Evolutionary conservation across 306 rosid species (phyloP), one percentile per base, ranked within the genome.

Genomic region (Fagus sylvatica): DNA sequence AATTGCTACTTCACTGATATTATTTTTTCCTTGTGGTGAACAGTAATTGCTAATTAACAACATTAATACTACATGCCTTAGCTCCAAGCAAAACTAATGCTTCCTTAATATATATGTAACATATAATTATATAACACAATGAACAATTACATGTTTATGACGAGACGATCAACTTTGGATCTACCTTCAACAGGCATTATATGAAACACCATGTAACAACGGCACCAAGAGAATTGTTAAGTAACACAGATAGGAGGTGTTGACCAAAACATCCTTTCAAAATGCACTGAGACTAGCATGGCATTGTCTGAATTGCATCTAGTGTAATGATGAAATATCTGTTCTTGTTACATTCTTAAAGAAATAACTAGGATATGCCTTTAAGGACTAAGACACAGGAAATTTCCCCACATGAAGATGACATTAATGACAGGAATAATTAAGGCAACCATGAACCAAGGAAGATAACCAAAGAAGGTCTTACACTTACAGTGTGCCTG

Each of bases 401-500:
- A 46, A 8, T 10, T 46, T 46, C 1, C 4, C 51, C 15, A 11
- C 15, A 46, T 46, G 51, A 59, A 11, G 39, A 59, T 32, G n/a
- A 11, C 32, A 59, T 59, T 11, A 59, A 59, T 59, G 37, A 30
- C 6, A 59, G 15, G n/a, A 30, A 32, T 32, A 7, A 34, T 34
- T 13, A 33, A 34, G 10, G 7, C 8, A 33, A 62, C 9, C 16
- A 39, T 34, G 41, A 16, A 62, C 69, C 51, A 46, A 46, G 51
- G 51, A 46, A 8, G 15, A 10, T 46, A 46, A 46, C 51, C 10
- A 42, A 76, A 76, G 74, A 13, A 42, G 33, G 33, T 4, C 54
- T 0, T 2, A 28, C 71, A 65, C 80, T 71, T 72, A 85, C 88
- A 85, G 34, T 37, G 88, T 85, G 67, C 88, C 88, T 4, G 88